These are phyloP conservation scores for Melampsora larici-populina DNA, from an alignment of 1,284 basidiomycete genomes.

Conservation along the genomic window DNA sequence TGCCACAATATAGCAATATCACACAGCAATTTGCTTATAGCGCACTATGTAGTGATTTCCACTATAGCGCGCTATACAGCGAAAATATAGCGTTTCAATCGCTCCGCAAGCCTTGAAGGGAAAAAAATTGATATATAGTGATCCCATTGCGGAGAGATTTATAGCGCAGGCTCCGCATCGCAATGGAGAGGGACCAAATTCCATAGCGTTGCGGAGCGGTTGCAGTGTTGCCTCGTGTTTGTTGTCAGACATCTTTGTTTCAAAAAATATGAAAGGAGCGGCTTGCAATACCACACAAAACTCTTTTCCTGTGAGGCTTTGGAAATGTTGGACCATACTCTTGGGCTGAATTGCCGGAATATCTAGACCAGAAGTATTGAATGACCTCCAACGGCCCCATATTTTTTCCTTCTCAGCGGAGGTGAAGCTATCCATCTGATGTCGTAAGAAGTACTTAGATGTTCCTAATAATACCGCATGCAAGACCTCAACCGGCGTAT, in stretches of 20 bases:
- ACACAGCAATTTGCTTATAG: too few relatives aligned
- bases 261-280: slow-evolving; percentile 55
- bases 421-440: slow-evolving; percentile 49
- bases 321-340: slow-evolving; percentile 52
- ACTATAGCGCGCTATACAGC: too few relatives aligned
- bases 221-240: slow-evolving; percentile 43
- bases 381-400: slow-evolving; percentile 47
- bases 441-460: slow-evolving; percentile 56
- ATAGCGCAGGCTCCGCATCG: too few relatives aligned
- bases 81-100: too few relatives aligned
- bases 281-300: slow-evolving; percentile 55
- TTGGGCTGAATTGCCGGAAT: slow-evolving; percentile 47
- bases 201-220: too few relatives aligned
- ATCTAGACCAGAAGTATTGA: slow-evolving; percentile 50
- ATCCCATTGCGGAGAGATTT: too few relatives aligned
- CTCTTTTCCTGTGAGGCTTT: slow-evolving; percentile 54
- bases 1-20: too few relatives aligned
- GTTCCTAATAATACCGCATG: slow-evolving; percentile 54
- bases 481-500: too few relatives aligned
- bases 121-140: too few relatives aligned
- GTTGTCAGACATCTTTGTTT: slow-evolving; percentile 46
- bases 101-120: too few relatives aligned
- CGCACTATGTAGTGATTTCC: too few relatives aligned
- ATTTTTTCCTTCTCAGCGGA: slow-evolving; percentile 46
- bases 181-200: too few relatives aligned